A percentile compares a stretch with the other conserved stretches of the same genome.
Evolutionary conservation across 192 early-diverging fungal genomes (phyloP).

Genomic region (Gorgonomyces haynaldii): DNA sequence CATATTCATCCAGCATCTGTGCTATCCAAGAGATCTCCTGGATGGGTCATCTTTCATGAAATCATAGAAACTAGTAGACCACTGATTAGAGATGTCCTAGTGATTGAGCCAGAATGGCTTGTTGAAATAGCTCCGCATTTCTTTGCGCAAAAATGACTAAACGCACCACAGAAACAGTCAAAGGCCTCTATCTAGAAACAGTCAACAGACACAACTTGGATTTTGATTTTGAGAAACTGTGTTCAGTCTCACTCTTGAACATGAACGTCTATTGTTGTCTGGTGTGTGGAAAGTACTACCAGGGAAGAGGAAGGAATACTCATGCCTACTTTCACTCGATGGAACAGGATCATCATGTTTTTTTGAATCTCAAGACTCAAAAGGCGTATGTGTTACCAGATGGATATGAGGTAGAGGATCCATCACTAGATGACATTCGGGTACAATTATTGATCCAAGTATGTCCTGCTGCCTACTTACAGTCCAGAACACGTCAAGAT

Average conservation of each 20-base stretch:
- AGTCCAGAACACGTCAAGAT: constrained; percentile 48
- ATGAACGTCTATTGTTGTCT: constrained; percentile 94
- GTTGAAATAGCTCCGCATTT: constrained; percentile 36
- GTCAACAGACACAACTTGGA: constrained; percentile 78
- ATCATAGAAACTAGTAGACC: constrained; percentile 35
- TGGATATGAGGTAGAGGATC: constrained; percentile 76
- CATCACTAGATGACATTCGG: constrained; percentile 86
- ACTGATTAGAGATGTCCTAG: constrained; percentile 32
- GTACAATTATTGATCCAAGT: constrained; percentile 44
- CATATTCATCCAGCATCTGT: constrained; percentile 35
- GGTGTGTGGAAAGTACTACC: constrained; percentile 91
- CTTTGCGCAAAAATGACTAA: constrained; percentile 3
- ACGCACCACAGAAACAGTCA: constrained; percentile 5
- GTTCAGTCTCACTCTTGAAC: constrained; percentile 86
- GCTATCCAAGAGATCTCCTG: constrained; percentile 34
- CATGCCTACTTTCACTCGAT: constrained; percentile 96
- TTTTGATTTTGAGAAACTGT: constrained; percentile 98
- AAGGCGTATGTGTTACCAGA: constrained; percentile 88
- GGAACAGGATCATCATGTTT: constrained; percentile 91
- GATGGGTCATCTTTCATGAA: constrained; percentile 38
- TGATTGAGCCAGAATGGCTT: constrained; percentile 39
- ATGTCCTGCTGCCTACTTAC: constrained; percentile 73
- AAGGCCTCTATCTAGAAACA: constrained; percentile 64
- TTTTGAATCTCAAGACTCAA: constrained; percentile 78
- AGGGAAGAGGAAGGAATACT: constrained; percentile 79